A percentile compares a stretch with the other conserved stretches of the same genome.
phyloP scores from a whole-genome alignment of 768 basidiomycete genomes.

The Tubosaeta sp. region DNA sequence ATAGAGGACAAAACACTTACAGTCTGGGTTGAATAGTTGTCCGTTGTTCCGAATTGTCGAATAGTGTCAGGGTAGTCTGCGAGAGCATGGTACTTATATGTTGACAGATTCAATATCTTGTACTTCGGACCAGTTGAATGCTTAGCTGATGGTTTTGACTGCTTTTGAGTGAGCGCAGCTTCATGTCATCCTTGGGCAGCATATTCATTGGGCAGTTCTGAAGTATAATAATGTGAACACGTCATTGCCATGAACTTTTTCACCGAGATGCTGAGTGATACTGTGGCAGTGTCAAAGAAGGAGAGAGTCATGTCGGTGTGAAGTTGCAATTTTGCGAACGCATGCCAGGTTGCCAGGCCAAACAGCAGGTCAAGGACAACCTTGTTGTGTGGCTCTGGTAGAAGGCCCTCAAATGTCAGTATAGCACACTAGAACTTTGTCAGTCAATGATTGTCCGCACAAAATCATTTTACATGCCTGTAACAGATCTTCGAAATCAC shows the following conservation, averaged over 20 bases:
- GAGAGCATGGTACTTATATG: too few relatives aligned
- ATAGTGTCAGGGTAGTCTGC: too few relatives aligned
- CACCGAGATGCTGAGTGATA: background rate
- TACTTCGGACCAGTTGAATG: too few relatives aligned
- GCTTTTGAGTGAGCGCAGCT: too few relatives aligned
- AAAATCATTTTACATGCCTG: background rate
- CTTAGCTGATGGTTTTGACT: too few relatives aligned
- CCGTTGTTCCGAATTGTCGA: too few relatives aligned
- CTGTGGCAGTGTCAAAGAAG: background rate
- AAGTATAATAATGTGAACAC: background rate
- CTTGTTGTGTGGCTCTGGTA: background rate
- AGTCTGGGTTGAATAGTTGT: too few relatives aligned
- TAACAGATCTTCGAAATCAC: conserved; percentile 1
- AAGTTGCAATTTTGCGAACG: background rate
- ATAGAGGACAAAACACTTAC: too few relatives aligned
- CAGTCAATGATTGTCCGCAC: background rate
- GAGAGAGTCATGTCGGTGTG: background rate
- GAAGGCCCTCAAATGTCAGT: background rate
- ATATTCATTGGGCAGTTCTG: too few relatives aligned
- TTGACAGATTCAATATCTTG: too few relatives aligned
- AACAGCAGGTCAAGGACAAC: too few relatives aligned
- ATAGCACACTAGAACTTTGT: background rate
- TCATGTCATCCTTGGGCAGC: too few relatives aligned
- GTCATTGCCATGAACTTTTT: background rate
- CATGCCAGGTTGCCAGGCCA: background rate